Conservation (phyloP, 371 early-diverging fungal genomes). For the Lichtheimia ornata region DNA sequence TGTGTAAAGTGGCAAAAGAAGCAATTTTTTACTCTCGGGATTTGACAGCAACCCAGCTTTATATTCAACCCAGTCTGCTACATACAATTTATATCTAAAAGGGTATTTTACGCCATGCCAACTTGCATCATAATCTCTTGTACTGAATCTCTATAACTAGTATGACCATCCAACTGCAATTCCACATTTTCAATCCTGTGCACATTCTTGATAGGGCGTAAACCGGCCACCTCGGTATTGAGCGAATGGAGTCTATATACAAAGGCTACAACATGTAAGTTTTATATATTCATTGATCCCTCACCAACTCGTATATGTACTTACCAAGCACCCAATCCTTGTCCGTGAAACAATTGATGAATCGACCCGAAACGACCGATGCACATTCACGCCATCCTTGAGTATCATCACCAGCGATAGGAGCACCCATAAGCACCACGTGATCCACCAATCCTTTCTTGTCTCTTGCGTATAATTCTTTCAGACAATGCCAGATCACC, state of each 20-base stretch:
- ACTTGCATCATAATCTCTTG: slow-evolving; percentile 4
- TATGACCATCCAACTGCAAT: slow-evolving; percentile 83
- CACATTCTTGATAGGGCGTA: slow-evolving; percentile 62
- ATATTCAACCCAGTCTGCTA: too few relatives aligned
- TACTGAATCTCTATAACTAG: slow-evolving; percentile 68
- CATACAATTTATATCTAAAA: too few relatives aligned
- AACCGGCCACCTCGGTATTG: slow-evolving; percentile 80
- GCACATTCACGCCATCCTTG: slow-evolving; percentile 49
- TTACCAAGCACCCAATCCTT: slow-evolving; percentile 89
- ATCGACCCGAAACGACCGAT: slow-evolving; percentile 79
- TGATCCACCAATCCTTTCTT: slow-evolving; percentile 55
- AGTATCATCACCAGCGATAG: slow-evolving; percentile 50
- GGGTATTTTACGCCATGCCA: too few relatives aligned
- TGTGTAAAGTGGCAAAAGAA: too few relatives aligned
- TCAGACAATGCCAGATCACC: slow-evolving; percentile 86
- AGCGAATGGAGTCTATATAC: slow-evolving; percentile 70
- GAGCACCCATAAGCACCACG: slow-evolving; percentile 67
- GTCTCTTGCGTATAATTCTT: slow-evolving; percentile 73
- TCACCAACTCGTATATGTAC: background rate
- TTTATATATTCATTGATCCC: background rate
- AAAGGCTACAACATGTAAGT: slow-evolving; percentile 45
- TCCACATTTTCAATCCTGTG: slow-evolving; percentile 78
- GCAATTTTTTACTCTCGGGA: too few relatives aligned
- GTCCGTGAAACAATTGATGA: slow-evolving; percentile 86
- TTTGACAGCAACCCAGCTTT: too few relatives aligned